Base-by-base conservation (phyloP, 2,329 filamentous ascomycete species). In the Pseudopyricularia cyperi region DNA sequence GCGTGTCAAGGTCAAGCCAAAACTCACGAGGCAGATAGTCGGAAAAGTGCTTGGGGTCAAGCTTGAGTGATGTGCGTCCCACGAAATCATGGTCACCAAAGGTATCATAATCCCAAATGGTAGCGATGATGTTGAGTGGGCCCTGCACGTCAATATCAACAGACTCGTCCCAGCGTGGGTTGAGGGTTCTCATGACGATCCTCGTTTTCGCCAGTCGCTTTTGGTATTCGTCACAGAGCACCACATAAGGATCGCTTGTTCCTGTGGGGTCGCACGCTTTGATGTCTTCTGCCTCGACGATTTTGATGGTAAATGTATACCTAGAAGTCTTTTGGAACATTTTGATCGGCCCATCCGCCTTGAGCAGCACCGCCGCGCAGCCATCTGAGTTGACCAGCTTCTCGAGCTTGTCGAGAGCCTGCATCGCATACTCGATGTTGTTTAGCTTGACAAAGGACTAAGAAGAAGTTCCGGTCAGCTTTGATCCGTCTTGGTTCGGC, bases 301-400 rank as follows among this genome's bases (percentile, higher is more conserved):
- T 90, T 70, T 98, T 98, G 69, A 98, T 90, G 1, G 93, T 97
- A 68, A 98, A 98, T 52, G 96, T 90, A 64, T 95, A 97, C 64
- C 94, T 96, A 56, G 82, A 86, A 42, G 84, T 80, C 59, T 82
- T 82, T 52, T 69, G 63, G 55, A 75, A 71, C 53, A 79, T 74
- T 62, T 82, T 81, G 51, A 79, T 74, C 1, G 87, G 83, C 8
- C 87, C 87, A 26, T 87, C 80, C 56, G 85, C 75, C 60, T 79
- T 82, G 47, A 83, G 81, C 50, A 98, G 79, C 15, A 95, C 80
- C 50, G 86, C 83, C 3, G 90, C 90, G 62, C 89, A 96, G 11
- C 79, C 85, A 64, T 98, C 93, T 12, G 95, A 89, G 60, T 96
- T 90, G 73, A 97, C 88, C 54, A 84, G 81, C 62, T 80, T 83